These are phyloP conservation scores for Spergularia azorica DNA, from an alignment of 179 eudicot genomes.

Conservation along the genomic window DNA sequence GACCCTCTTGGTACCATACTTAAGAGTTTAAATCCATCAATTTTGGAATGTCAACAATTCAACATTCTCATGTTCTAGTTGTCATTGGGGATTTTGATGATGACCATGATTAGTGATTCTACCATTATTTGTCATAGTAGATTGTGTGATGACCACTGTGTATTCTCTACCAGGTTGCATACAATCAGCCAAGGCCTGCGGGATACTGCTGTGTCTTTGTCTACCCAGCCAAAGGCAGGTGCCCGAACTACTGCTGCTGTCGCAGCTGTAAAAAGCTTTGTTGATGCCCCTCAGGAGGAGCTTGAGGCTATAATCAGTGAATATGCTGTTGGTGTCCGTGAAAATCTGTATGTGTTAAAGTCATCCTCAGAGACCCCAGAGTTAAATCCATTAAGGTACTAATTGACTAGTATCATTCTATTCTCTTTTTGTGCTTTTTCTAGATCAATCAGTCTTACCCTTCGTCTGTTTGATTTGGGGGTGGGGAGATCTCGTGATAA, in stretches of 20 bases:
- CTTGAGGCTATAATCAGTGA: conserved; percentile 55
- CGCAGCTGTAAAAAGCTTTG: conserved; percentile 58
- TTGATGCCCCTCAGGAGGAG: conserved; percentile 71
- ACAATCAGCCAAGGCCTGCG: conserved; percentile 69
- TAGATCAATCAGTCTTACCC: not conserved
- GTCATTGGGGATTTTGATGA: not conserved
- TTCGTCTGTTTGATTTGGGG: no score
- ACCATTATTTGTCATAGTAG: not conserved
- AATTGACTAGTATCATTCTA: not conserved
- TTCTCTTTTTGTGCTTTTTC: not conserved
- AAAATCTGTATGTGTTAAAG: conserved; percentile 55
- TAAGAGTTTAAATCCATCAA: not conserved
- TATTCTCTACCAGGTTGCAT: conserved; percentile 47
- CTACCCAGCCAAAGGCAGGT: conserved; percentile 46
- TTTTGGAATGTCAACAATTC: not conserved
- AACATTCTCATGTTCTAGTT: not conserved
- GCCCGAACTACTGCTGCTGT: conserved; percentile 44
- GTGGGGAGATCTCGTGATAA: no score
- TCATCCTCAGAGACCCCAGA: conserved; percentile 68
- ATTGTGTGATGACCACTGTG: conserved; percentile 3
- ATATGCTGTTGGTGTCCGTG: conserved; percentile 69
- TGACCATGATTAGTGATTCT: conserved; percentile 12
- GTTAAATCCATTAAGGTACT: conserved; percentile 67
- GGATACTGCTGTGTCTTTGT: conserved; percentile 59
- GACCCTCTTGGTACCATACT: not conserved